Conservation (phyloP, 768 basidiomycete genomes). For the Hemileccinum impolitum region DNA sequence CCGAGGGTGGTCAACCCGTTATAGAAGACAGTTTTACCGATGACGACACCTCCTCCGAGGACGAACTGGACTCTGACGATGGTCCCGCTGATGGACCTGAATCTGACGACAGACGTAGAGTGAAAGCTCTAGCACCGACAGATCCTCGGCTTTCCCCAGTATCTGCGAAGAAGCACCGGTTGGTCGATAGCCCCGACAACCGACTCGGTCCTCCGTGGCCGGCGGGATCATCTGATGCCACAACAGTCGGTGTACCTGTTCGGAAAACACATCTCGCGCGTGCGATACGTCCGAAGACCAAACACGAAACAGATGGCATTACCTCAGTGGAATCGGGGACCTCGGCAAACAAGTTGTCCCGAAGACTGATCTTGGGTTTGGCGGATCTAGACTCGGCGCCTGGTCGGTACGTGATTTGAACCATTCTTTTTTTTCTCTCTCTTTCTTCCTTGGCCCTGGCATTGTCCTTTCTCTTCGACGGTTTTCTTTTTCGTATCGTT, state of each 20-base stretch:
- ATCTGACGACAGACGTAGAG: conserved; percentile 22
- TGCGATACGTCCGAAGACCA: conserved; percentile 26
- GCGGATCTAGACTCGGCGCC: conserved; percentile 58
- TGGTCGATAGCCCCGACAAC: conserved; percentile 14
- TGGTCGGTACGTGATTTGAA: conserved; percentile 50
- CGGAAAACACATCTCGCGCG: conserved; percentile 26
- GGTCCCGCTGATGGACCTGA: conserved; percentile 23
- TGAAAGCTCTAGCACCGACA: conserved; percentile 18
- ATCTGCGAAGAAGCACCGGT: conserved; percentile 25
- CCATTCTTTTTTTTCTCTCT: background rate
- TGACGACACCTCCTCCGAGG: conserved; percentile 31
- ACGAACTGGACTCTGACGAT: conserved; percentile 38
- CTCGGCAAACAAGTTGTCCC: conserved; percentile 21
- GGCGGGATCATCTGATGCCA: conserved; percentile 16
- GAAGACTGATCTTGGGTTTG: conserved; percentile 32
- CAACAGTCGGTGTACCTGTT: conserved; percentile 2
- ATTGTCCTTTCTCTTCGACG: no score
- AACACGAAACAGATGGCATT: conserved; percentile 22
- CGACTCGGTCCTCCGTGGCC: conserved; percentile 21
- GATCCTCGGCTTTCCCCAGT: conserved; percentile 18
- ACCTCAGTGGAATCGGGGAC: conserved; percentile 13
- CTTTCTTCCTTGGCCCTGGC: background rate
- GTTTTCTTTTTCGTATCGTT: conserved; percentile 2
- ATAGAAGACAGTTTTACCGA: conserved; percentile 29
- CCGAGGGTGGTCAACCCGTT: conserved; percentile 28